Evolutionary conservation across 2,329 filamentous ascomycete genomes (phyloP).

Genomic region (Sporothrix mexicana): DNA sequence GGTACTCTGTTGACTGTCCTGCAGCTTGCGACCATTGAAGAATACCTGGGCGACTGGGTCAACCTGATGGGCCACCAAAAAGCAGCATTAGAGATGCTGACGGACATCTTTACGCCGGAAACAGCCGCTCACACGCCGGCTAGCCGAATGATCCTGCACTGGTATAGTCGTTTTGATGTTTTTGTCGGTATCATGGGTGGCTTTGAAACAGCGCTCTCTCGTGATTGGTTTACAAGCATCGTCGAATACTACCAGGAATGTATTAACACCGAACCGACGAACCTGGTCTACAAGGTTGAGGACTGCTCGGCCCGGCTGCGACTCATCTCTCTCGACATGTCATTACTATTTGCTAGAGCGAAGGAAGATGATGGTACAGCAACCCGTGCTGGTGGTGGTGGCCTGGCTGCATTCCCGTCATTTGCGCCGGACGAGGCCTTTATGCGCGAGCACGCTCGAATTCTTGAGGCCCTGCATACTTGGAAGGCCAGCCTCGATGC

Average conservation of each 20-base stretch:
- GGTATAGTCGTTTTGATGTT: conserved; percentile 90
- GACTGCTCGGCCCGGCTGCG: conserved; percentile 69
- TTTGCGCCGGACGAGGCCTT: conserved; percentile 67
- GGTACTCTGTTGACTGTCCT: conserved; percentile 84
- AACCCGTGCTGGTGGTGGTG: conserved; percentile 55
- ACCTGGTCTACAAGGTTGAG: conserved; percentile 70
- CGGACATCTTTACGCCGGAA: conserved; percentile 76
- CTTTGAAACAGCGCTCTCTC: conserved; percentile 72
- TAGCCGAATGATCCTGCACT: conserved; percentile 76
- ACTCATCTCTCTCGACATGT: conserved; percentile 79
- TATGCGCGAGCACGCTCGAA: conserved; percentile 61
- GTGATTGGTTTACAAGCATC: conserved; percentile 76
- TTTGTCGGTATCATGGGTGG: conserved; percentile 83
- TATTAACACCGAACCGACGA: conserved; percentile 62
- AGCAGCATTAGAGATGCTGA: conserved; percentile 82
- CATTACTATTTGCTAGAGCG: conserved; percentile 74
- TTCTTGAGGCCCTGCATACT: conserved; percentile 53
- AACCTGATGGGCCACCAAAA: conserved; percentile 92
- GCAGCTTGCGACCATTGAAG: conserved; percentile 94
- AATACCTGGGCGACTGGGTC: conserved; percentile 94
- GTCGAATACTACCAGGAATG: conserved; percentile 68
- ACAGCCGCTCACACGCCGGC: conserved; percentile 73
- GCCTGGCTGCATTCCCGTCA: conserved; percentile 12
- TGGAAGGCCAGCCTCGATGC: conserved; percentile 57
- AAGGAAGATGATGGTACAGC: conserved; percentile 46